Evolutionary conservation across 768 basidiomycete species (phyloP), one percentile per base, ranked within the genome.

Genomic region (Candolleomyces eurysporus): DNA sequence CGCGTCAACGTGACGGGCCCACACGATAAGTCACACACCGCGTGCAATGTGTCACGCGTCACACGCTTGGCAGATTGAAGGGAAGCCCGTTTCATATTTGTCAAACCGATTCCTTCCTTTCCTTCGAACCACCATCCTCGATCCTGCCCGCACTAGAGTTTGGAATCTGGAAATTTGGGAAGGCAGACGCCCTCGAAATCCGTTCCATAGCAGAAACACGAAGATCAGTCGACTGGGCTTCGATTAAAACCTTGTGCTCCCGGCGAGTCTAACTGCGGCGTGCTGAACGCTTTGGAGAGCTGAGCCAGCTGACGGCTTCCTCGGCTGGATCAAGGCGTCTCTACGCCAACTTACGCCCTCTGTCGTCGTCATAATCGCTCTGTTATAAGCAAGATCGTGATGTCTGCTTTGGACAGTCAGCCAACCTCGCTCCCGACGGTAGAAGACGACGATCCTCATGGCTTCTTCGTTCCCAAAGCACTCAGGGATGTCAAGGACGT

Each of bases 401-500:
- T 31, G 17, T 51, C 30, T 22, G 14, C 49, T 2, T 7, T n/a
- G 21, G 14, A 48, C 7, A 17, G 17, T 7, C n/a, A 21, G 30
- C 26, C 49, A 51, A 51, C 30, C 22, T 21, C 40, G 13, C 36
- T 4, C 14, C 39, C 39, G 40, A 11, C 2, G 17, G 9, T 19
- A 19, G 14, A 31, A 4, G 39, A 40, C n/a, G 54, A 56, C 39
- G 54, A 56, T 56, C 54, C 54, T 2, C 46, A 11, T 48, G 57
- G 48, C 14, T 58, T 58, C 57, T 58, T 48, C 52, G 7, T 36
- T 32, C 51, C 50, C 39, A 45, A 31, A 11, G 48, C 55, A 26
- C 19, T 16, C 10, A 46, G 61, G 14, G 17, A 30, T 19, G 64
- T 66, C 31, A 66, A 62, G 36, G 65, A 66, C 48, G 58, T 61